Evolutionary conservation across 2,329 filamentous ascomycete genomes (phyloP).

Genomic region (Lasiodiplodia hormozganensis): DNA sequence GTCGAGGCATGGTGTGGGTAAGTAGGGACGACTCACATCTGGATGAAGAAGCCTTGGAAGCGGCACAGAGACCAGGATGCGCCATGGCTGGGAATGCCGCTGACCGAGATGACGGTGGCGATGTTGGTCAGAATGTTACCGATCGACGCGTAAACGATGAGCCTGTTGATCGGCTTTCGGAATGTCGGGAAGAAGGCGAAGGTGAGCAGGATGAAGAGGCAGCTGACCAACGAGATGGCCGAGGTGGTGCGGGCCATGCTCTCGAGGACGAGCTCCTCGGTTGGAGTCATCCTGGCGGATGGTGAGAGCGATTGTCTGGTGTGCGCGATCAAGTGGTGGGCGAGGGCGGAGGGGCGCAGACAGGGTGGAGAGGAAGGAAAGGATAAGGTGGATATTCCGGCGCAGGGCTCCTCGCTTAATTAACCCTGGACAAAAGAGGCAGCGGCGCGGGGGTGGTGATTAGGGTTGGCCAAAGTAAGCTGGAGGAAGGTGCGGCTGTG

Average conservation of each 20-base stretch:
- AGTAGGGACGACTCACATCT: constrained; percentile 67
- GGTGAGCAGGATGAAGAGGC: constrained; percentile 73
- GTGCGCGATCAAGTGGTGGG: neutral
- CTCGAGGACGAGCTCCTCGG: constrained; percentile 56
- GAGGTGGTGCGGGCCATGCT: constrained; percentile 73
- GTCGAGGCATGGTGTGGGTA: neutral
- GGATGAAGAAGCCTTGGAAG: constrained; percentile 79
- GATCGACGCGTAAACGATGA: constrained; percentile 83
- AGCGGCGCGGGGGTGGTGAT: neutral
- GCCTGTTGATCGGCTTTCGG: constrained; percentile 84
- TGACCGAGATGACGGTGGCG: constrained; percentile 74
- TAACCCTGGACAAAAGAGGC: neutral
- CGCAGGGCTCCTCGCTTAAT: constrained; percentile 1
- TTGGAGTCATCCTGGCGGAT: constrained; percentile 33
- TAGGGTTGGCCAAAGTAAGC: neutral
- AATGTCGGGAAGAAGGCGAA: constrained; percentile 74
- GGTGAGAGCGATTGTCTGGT: neutral
- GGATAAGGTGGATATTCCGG: neutral
- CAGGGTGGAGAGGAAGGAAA: neutral
- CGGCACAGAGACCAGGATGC: constrained; percentile 69
- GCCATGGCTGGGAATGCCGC: constrained; percentile 57
- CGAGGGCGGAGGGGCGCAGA: neutral
- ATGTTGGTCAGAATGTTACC: constrained; percentile 82
- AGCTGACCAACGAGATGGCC: constrained; percentile 73
- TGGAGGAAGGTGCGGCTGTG: constrained; percentile 1